Conservation (phyloP, 768 basidiomycete genomes). For the Lactifluus volemus region DNA sequence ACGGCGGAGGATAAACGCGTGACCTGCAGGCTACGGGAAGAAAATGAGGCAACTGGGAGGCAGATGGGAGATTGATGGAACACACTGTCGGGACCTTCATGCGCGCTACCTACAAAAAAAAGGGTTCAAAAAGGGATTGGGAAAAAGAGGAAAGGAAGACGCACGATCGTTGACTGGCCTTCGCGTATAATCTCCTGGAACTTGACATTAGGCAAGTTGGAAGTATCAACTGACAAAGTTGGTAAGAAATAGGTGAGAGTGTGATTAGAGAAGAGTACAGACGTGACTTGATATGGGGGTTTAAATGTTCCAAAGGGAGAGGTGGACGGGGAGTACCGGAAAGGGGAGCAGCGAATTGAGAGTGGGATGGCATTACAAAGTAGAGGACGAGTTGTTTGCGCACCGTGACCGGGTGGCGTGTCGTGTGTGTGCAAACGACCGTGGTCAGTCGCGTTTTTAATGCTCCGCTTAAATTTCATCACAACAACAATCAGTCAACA, state of each 20-base stretch:
- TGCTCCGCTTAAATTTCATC: conserved; percentile 5
- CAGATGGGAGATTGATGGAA: conserved; percentile 3
- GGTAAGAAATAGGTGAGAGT: conserved; percentile 9
- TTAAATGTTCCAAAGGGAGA: conserved; percentile 20
- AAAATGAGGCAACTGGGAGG: conserved; percentile 20
- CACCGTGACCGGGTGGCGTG: neutral
- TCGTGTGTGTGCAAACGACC: neutral
- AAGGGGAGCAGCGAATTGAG: conserved; percentile 12
- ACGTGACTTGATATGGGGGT: conserved; percentile 25
- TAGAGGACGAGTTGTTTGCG: neutral
- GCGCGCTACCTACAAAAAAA: conserved; percentile 57
- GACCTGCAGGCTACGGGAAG: conserved; percentile 49
- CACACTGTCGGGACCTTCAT: conserved; percentile 77
- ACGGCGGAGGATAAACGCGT: conserved; percentile 90
- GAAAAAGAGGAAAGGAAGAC: conserved; percentile 22
- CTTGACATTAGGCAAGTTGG: conserved; percentile 65
- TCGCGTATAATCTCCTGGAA: conserved; percentile 88
- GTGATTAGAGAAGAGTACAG: conserved; percentile 22
- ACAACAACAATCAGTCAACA: neutral
- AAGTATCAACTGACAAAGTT: conserved; percentile 29
- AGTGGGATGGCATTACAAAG: conserved; percentile 15
- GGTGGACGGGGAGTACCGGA: conserved; percentile 16
- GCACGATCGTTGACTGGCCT: conserved; percentile 76
- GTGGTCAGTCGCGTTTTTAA: conserved; percentile 7
- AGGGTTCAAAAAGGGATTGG: conserved; percentile 4